Evolutionary conservation across 352 stramenopile species (phyloP).

Genomic region (Phytophthora tubulina): DNA sequence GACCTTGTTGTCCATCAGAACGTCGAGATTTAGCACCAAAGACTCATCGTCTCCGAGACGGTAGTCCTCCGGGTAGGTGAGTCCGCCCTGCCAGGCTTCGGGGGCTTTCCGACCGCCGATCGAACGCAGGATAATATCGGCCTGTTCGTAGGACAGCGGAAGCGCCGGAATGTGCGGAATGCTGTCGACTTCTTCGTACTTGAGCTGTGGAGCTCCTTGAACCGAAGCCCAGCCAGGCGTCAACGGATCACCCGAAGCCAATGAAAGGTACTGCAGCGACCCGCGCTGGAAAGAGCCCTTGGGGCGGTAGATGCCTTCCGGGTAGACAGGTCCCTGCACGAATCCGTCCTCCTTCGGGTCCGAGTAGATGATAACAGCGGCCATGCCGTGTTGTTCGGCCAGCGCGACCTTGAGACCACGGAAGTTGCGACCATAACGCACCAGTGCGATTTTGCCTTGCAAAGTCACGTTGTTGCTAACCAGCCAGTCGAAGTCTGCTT

Average conservation of each 20-base stretch:
- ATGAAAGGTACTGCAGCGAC: constrained; percentile 68
- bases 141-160: constrained; percentile 66
- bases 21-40: constrained; percentile 50
- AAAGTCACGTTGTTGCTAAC: constrained; percentile 57
- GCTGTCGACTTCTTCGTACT: constrained; percentile 46
- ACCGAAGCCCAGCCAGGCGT: constrained; percentile 47
- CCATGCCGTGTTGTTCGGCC: constrained; percentile 58
- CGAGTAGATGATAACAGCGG: constrained; percentile 76
- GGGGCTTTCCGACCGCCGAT: constrained; percentile 61
- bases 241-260: constrained; percentile 69
- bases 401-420: constrained; percentile 73
- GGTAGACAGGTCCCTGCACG: constrained; percentile 59
- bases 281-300: constrained; percentile 71
- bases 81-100: constrained; percentile 55
- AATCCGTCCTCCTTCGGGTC: constrained; percentile 82
- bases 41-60: constrained; percentile 61
- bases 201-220: constrained; percentile 36
- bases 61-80: constrained; percentile 66
- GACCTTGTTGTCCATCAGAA: constrained; percentile 73
- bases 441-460: constrained; percentile 66
- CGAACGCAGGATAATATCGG: constrained; percentile 59
- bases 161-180: constrained; percentile 59
- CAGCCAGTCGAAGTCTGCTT: constrained; percentile 73
- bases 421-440: constrained; percentile 67
- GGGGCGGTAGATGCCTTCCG: constrained; percentile 68